Conservation (phyloP, 192 early-diverging fungal species). For the Umbelopsis ramanniana region DNA sequence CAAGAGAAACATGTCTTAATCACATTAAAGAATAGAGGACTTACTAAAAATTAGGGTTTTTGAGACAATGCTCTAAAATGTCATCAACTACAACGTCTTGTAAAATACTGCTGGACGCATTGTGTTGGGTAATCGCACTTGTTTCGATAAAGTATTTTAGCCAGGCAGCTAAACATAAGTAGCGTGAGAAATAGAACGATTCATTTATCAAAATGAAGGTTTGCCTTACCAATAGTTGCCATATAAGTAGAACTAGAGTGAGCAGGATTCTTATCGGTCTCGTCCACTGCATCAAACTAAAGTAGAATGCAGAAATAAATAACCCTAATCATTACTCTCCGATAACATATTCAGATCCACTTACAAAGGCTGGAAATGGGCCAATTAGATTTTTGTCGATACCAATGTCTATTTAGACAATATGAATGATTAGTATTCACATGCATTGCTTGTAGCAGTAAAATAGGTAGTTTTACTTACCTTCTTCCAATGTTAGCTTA, state of each 20-base stretch:
- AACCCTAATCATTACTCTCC: background rate
- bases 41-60: slow-evolving; percentile 61
- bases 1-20: background rate
- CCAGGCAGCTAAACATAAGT: slow-evolving; percentile 50
- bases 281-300: background rate
- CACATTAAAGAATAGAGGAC: background rate
- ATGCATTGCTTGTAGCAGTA: background rate
- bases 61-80: slow-evolving; percentile 63
- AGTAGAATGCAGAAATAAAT: background rate
- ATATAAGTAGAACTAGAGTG: slow-evolving; percentile 14
- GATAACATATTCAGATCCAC: slow-evolving; percentile 34
- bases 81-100: slow-evolving; percentile 46
- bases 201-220: background rate
- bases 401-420: slow-evolving; percentile 8
- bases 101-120: slow-evolving; percentile 16
- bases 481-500: slow-evolving; percentile 24
- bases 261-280: background rate
- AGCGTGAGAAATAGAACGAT: background rate
- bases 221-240: slow-evolving; percentile 2
- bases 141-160: slow-evolving; percentile 51
- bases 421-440: too few species aligned
- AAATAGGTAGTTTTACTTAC: background rate
- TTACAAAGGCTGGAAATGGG: slow-evolving; percentile 40
- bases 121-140: slow-evolving; percentile 20
- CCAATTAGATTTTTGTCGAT: slow-evolving; percentile 35